A percentile compares a stretch with the other conserved stretches of the same genome.
phyloP scores from a whole-genome alignment of 2,329 filamentous ascomycete species.

The Huntiella savannae region DNA sequence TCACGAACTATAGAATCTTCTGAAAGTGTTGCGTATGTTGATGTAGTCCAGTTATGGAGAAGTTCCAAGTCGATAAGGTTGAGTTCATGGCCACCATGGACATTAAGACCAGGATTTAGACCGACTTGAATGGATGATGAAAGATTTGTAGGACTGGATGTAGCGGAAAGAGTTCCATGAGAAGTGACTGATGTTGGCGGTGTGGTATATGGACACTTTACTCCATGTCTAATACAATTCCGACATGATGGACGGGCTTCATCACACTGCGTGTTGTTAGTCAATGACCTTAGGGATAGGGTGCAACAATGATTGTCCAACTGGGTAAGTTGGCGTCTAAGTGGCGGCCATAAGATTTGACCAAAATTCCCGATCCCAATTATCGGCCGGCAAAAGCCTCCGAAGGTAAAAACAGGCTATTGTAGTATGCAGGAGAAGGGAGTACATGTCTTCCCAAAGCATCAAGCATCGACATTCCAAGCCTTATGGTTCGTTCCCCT shows the following conservation, averaged over 20 bases:
- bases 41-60: constrained; percentile 31
- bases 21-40: constrained; percentile 28
- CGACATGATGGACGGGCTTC: constrained; percentile 15
- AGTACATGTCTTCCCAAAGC: too few species aligned
- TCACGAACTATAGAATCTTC: constrained; percentile 19
- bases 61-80: constrained; percentile 30
- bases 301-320: too few species aligned
- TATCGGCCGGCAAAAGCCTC: too few species aligned
- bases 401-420: too few species aligned
- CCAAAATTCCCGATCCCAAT: too few species aligned
- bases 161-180: neutral
- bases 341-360: too few species aligned
- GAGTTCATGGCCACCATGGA: constrained; percentile 14
- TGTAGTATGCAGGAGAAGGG: too few species aligned
- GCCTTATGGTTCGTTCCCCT: too few species aligned
- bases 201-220: constrained; percentile 13
- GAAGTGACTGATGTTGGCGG: constrained; percentile 9
- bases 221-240: constrained; percentile 16
- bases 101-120: neutral
- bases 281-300: too few species aligned
- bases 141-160: neutral
- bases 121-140: constrained; percentile 1
- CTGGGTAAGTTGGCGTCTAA: too few species aligned
- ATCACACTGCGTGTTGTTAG: constrained; percentile 13
- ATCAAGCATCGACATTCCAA: too few species aligned